phyloP scores from a whole-genome alignment of 2,329 filamentous ascomycete species.

The Aschersonia sp. region DNA sequence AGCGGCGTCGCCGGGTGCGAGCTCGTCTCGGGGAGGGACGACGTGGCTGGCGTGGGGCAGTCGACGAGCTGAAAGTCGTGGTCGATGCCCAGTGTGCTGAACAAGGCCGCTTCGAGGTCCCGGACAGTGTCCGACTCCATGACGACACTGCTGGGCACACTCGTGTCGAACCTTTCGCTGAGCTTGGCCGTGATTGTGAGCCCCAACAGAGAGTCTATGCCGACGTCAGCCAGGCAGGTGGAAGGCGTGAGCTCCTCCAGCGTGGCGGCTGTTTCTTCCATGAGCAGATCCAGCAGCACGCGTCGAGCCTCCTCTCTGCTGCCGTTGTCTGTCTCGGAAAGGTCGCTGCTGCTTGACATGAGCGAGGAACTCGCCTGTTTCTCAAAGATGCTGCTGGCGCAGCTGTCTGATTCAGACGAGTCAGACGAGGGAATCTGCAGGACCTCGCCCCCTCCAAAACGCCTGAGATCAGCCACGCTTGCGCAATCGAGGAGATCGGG shows the following conservation, averaged over 20 bases:
- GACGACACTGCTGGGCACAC: constrained; percentile 5
- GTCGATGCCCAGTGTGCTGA: not conserved
- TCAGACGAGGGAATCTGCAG: constrained; percentile 34
- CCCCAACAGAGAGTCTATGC: constrained; percentile 9
- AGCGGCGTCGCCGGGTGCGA: not conserved
- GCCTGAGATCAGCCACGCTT: constrained; percentile 5
- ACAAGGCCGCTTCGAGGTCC: constrained; percentile 7
- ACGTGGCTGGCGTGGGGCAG: not conserved
- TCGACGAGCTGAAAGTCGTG: not conserved
- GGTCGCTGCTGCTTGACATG: constrained; percentile 13
- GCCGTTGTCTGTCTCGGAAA: constrained; percentile 21
- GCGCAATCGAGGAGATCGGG: constrained; percentile 4
- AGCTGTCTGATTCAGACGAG: constrained; percentile 27
- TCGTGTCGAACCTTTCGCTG: constrained; percentile 12
- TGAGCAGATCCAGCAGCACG: constrained; percentile 3
- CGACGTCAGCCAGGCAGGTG: constrained; percentile 7
- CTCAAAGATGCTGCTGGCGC: constrained; percentile 51
- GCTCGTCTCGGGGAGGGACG: too few species aligned
- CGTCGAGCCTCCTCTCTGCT: constrained; percentile 3
- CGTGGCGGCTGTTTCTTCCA: constrained; percentile 9
- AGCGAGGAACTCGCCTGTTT: constrained; percentile 7
- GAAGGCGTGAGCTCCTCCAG: constrained; percentile 6
- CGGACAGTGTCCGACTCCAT: constrained; percentile 5
- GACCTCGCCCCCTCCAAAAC: not conserved
- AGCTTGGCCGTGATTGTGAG: constrained; percentile 7